A percentile compares a stretch with the other conserved stretches of the same genome.
phyloP scores from a whole-genome alignment of 306 rosid genomes.

The Dicorynia guianensis region DNA sequence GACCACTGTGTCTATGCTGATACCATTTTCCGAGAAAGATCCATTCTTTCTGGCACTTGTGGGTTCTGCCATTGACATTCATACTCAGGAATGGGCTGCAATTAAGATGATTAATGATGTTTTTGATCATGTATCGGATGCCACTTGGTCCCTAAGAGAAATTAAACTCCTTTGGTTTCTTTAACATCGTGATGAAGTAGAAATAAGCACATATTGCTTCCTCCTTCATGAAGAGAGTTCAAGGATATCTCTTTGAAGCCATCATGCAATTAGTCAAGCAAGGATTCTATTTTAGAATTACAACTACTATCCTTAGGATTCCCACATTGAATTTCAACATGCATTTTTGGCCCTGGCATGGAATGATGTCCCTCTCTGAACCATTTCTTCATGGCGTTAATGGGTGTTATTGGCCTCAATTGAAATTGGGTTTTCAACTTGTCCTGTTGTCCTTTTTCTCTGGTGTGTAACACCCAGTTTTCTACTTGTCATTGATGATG shows the following conservation, averaged over 20 bases:
- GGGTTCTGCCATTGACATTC: no score
- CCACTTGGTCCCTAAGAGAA: no score
- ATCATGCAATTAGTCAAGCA: conserved; percentile 92
- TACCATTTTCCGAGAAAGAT: no score
- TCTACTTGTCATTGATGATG: conserved; percentile 60
- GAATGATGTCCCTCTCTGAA: conserved; percentile 79
- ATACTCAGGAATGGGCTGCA: no score
- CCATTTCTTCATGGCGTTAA: conserved; percentile 94
- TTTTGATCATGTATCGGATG: no score
- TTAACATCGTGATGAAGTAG: no score
- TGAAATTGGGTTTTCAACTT: conserved; percentile 63
- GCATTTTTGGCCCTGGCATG: conserved; percentile 89
- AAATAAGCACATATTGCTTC: no score
- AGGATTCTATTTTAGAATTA: conserved; percentile 81
- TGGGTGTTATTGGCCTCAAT: conserved; percentile 12
- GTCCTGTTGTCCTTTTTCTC: conserved; percentile 79
- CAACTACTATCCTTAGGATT: conserved; percentile 60
- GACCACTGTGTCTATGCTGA: no score
- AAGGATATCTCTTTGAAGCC: conserved; percentile 57
- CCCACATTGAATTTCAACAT: conserved; percentile 68
- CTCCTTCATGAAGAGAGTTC: no score
- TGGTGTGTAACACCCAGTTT: conserved; percentile 62
- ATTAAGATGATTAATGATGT: no score
- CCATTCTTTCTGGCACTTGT: no score
- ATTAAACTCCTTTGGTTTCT: no score